phyloP scores from a whole-genome alignment of 148 eudicot species.

The Rhododendron simsii region DNA sequence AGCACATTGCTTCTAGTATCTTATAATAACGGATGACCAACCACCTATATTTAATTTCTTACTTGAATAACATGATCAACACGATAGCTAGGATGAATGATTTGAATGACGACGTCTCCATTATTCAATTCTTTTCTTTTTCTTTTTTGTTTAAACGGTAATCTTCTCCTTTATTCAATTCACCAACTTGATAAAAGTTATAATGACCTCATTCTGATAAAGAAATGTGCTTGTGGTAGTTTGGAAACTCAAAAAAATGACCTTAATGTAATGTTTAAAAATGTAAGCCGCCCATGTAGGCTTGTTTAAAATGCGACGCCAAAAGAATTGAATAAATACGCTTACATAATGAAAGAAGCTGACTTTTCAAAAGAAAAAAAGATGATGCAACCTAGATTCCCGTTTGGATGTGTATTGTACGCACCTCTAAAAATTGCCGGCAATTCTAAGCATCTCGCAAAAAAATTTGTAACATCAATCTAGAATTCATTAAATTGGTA shows the following conservation, averaged over 20 bases:
- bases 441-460: too few relatives aligned
- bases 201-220: too few relatives aligned
- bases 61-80: neutral
- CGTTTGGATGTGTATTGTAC: too few relatives aligned
- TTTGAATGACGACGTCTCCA: neutral
- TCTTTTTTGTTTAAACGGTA: neutral
- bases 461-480: too few relatives aligned
- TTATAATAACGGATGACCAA: neutral
- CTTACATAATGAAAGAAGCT: neutral
- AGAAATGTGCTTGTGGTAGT: too few relatives aligned
- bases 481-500: too few relatives aligned
- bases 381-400: neutral
- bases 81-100: neutral
- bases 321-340: neutral
- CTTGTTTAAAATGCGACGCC: neutral
- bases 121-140: neutral
- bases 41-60: neutral
- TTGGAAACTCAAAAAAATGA: too few relatives aligned
- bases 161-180: neutral
- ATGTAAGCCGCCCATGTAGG: neutral
- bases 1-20: neutral
- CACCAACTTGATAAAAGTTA: neutral
- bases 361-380: neutral
- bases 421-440: too few relatives aligned
- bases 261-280: too few relatives aligned